phyloP scores from a whole-genome alignment of 2,329 filamentous ascomycete species.

The Verticillium tricorpus region DNA sequence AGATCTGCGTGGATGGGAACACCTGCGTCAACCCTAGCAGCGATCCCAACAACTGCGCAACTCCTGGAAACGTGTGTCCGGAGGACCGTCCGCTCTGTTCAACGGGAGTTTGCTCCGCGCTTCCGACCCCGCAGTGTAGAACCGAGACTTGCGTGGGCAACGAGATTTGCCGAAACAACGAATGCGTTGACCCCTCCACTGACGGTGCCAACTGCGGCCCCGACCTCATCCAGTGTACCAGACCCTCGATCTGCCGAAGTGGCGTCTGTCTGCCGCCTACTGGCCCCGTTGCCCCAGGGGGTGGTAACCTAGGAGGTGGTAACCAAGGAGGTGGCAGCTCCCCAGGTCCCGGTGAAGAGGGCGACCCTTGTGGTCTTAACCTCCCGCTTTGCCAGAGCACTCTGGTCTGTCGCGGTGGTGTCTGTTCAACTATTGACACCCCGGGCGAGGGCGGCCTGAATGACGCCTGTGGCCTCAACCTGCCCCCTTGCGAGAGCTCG shows the following conservation, averaged over 20 bases:
- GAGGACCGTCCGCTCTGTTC: background rate
- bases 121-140: background rate
- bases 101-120: background rate
- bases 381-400: background rate
- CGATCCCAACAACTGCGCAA: background rate
- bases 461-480: background rate
- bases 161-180: background rate
- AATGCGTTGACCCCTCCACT: background rate
- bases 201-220: background rate
- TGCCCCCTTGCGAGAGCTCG: background rate
- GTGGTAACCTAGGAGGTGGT: background rate
- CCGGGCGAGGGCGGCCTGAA: background rate
- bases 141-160: background rate
- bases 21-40: background rate
- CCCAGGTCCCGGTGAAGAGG: background rate
- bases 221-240: background rate
- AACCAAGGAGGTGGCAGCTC: background rate
- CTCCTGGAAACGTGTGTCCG: background rate
- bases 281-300: background rate
- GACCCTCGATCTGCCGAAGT: background rate
- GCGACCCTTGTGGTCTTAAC: background rate
- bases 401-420: background rate
- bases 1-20: background rate
- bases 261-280: background rate
- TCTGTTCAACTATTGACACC: background rate